phyloP scores from a whole-genome alignment of 129 eudicot species.

The Artemisia argyi region DNA sequence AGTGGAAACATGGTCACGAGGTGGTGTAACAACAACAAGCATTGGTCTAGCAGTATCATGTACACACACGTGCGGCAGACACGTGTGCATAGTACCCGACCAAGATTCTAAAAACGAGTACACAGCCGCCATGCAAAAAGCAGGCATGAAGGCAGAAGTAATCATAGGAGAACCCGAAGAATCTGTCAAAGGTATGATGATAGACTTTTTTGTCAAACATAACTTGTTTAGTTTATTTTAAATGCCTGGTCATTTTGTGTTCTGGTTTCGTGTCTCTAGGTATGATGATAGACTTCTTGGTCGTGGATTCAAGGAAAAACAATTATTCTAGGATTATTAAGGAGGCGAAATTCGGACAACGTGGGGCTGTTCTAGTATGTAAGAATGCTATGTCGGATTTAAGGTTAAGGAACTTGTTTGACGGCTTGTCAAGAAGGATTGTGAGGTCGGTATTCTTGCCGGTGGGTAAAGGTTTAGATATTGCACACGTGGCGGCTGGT shows the following conservation, averaged over 20 bases:
- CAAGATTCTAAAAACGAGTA: conserved; percentile 52
- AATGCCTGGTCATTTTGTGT: no score
- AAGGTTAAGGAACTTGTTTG: conserved; percentile 56
- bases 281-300: conserved; percentile 62
- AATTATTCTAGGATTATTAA: conserved; percentile 44
- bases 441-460: conserved; percentile 73
- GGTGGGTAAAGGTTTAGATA: conserved; percentile 84
- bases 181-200: conserved; percentile 34
- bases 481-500: conserved; percentile 74
- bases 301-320: conserved; percentile 48
- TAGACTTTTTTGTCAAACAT: no score
- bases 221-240: no score
- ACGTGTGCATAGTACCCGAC: conserved; percentile 75
- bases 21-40: conserved; percentile 58
- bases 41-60: conserved; percentile 66
- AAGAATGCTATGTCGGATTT: conserved; percentile 62
- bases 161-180: conserved; percentile 62
- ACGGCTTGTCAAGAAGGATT: conserved; percentile 53
- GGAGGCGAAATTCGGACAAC: conserved; percentile 67
- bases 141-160: conserved; percentile 49
- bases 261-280: not conserved
- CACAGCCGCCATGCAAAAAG: conserved; percentile 38
- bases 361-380: conserved; percentile 83
- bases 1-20: conserved; percentile 70
- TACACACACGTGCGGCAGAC: conserved; percentile 68